phyloP scores from a whole-genome alignment of 768 basidiomycete species.

The Termitomyces sp. region DNA sequence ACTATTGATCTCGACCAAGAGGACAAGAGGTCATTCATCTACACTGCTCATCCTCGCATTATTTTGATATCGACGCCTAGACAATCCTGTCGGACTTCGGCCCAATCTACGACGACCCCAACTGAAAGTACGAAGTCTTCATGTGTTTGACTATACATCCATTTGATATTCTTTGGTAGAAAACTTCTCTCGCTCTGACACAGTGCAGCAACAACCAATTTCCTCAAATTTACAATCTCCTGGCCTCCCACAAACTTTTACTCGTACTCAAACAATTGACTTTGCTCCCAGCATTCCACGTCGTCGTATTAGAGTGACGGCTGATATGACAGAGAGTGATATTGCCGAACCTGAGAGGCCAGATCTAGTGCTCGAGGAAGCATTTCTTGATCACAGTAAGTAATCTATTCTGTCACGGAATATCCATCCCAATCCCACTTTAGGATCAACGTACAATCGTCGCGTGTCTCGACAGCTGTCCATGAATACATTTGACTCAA shows the following conservation, averaged over 20 bases:
- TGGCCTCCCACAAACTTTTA: constrained; percentile 20
- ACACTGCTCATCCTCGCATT: background rate
- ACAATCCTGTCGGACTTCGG: constrained; percentile 28
- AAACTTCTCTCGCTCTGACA: constrained; percentile 31
- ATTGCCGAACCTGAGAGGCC: constrained; percentile 10
- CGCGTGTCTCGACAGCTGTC: constrained; percentile 14
- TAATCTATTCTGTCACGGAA: background rate
- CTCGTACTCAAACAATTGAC: constrained; percentile 35
- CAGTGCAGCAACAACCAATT: constrained; percentile 17
- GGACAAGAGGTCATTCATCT: background rate
- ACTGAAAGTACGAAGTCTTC: constrained; percentile 21
- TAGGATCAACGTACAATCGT: constrained; percentile 15
- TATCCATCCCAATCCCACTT: background rate
- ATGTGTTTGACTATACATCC: background rate
- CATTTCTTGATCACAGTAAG: constrained; percentile 11
- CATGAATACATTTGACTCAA: constrained; percentile 15
- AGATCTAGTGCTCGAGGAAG: constrained; percentile 4
- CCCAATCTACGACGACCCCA: constrained; percentile 28
- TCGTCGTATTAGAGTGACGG: constrained; percentile 20
- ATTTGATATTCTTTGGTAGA: constrained; percentile 13
- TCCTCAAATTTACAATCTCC: constrained; percentile 2
- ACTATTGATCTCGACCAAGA: constrained; percentile 5
- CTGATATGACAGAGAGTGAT: constrained; percentile 7
- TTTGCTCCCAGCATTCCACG: constrained; percentile 26
- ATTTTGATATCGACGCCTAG: constrained; percentile 1